Percentiles rank a stretch among this genome's conserved stretches.
These are phyloP conservation scores for Sporothrix variecibatus DNA, from an alignment of 2,329 filamentous ascomycete genomes.

Conservation along the genomic window DNA sequence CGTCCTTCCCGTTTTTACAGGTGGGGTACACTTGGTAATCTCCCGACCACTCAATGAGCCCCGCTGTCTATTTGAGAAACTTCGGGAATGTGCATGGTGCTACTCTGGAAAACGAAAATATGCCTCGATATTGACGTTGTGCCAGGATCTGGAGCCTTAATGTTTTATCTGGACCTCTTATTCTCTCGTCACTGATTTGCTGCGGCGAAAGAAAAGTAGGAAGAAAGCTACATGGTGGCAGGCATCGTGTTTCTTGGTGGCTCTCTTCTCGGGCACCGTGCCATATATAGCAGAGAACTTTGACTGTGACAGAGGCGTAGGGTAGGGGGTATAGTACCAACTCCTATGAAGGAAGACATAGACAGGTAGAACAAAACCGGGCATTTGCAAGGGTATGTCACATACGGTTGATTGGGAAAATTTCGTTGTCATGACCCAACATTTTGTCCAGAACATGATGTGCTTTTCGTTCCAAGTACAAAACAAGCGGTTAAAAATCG, in stretches of 20 bases:
- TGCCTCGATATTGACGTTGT: neutral
- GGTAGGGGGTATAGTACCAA: too few relatives aligned
- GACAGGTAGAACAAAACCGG: too few relatives aligned
- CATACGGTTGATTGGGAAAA: neutral
- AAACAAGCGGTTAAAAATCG: neutral
- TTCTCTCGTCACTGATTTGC: neutral
- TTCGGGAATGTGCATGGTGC: neutral
- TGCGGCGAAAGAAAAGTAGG: neutral
- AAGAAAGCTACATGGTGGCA: neutral
- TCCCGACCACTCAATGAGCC: neutral
- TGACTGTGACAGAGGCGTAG: too few relatives aligned
- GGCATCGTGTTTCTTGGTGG: neutral
- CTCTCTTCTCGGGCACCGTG: neutral
- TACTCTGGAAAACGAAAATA: neutral
- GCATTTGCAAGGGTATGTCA: neutral
- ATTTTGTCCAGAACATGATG: neutral
- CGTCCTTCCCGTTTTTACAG: neutral
- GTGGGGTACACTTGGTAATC: too few relatives aligned
- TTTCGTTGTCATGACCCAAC: neutral
- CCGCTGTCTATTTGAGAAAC: neutral
- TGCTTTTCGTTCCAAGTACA: neutral
- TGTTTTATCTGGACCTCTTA: neutral
- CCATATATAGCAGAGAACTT: neutral
- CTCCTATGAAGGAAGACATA: too few relatives aligned
- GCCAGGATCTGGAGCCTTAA: neutral